A percentile compares a stretch with the other conserved stretches of the same genome.
Evolutionary conservation across 2,329 filamentous ascomycete species (phyloP).

Genomic region (Claviceps sp.): DNA sequence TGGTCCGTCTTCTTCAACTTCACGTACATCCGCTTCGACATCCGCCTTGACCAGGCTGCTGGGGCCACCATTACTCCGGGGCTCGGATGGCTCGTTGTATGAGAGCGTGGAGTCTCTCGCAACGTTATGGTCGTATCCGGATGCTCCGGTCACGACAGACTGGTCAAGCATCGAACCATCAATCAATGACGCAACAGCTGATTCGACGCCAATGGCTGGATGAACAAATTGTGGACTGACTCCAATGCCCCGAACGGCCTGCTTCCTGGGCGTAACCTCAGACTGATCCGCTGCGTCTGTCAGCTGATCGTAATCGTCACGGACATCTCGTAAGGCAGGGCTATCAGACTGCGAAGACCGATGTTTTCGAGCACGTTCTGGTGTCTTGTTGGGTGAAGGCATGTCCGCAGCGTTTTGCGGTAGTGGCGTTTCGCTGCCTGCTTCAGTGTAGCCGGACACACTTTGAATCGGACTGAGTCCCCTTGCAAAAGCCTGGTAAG

Average conservation of each 20-base stretch:
- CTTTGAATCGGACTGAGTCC: slow-evolving; percentile 83
- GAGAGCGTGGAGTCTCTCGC: slow-evolving; percentile 25
- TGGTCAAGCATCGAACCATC: slow-evolving; percentile 58
- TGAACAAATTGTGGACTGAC: slow-evolving; percentile 68
- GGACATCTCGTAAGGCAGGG: slow-evolving; percentile 26
- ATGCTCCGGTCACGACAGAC: slow-evolving; percentile 54
- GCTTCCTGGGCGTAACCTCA: slow-evolving; percentile 48
- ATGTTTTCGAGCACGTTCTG: slow-evolving; percentile 19
- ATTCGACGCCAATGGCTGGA: slow-evolving; percentile 63
- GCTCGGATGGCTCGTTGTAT: slow-evolving; percentile 18
- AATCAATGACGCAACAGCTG: slow-evolving; percentile 73
- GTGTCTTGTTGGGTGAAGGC: slow-evolving; percentile 40
- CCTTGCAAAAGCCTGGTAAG: slow-evolving; percentile 55
- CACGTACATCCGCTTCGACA: slow-evolving; percentile 22
- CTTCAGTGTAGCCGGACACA: slow-evolving; percentile 72
- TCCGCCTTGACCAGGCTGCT: slow-evolving; percentile 29
- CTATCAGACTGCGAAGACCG: slow-evolving; percentile 21
- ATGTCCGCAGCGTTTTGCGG: slow-evolving; percentile 45
- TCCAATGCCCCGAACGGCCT: slow-evolving; percentile 56
- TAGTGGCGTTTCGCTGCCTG: slow-evolving; percentile 43
- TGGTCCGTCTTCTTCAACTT: slow-evolving; percentile 25
- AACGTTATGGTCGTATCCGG: slow-evolving; percentile 33
- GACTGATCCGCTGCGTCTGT: slow-evolving; percentile 45
- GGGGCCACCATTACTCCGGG: slow-evolving; percentile 20
- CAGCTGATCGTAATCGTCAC: slow-evolving; percentile 39